Evolutionary conservation across 1,284 basidiomycete genomes (phyloP).

Genomic region (Pascua guehoae): DNA sequence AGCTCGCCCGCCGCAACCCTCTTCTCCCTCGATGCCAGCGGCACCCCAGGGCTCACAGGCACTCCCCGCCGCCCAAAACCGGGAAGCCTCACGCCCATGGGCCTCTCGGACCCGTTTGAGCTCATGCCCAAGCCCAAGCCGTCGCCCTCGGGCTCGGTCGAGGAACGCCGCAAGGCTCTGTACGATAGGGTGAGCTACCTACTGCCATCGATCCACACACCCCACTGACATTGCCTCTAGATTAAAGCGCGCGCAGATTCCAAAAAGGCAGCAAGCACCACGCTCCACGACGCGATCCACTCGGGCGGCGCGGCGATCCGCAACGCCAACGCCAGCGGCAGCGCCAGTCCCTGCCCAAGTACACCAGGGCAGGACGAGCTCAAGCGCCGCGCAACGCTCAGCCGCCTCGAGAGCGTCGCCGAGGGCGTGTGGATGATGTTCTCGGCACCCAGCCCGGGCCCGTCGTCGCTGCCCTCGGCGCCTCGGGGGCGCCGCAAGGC

Average conservation of each 20-base stretch:
- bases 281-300: conserved; percentile 29
- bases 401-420: conserved; percentile 47
- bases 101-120: conserved; percentile 40
- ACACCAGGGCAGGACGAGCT: conserved; percentile 39
- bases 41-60: conserved; percentile 14
- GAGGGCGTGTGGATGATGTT: conserved; percentile 52
- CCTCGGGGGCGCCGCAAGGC: conserved; percentile 37
- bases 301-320: conserved; percentile 10
- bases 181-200: conserved; percentile 36
- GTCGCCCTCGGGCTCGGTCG: conserved; percentile 26
- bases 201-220: not conserved
- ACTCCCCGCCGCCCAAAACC: conserved; percentile 1
- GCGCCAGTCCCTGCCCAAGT: not conserved
- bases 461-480: conserved; percentile 18
- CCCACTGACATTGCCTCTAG: conserved; percentile 10
- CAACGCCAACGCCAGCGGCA: not conserved
- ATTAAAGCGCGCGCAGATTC: conserved; percentile 41
- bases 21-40: conserved; percentile 21
- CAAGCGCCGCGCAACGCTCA: conserved; percentile 45
- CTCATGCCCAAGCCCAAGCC: conserved; percentile 16
- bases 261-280: conserved; percentile 19
- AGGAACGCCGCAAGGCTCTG: conserved; percentile 42
- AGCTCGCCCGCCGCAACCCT: conserved; percentile 31
- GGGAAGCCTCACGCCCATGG: conserved; percentile 5
- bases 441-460: conserved; percentile 33